Conservation (phyloP, 2,329 filamentous ascomycete genomes). For the Fusarium sp. region DNA sequence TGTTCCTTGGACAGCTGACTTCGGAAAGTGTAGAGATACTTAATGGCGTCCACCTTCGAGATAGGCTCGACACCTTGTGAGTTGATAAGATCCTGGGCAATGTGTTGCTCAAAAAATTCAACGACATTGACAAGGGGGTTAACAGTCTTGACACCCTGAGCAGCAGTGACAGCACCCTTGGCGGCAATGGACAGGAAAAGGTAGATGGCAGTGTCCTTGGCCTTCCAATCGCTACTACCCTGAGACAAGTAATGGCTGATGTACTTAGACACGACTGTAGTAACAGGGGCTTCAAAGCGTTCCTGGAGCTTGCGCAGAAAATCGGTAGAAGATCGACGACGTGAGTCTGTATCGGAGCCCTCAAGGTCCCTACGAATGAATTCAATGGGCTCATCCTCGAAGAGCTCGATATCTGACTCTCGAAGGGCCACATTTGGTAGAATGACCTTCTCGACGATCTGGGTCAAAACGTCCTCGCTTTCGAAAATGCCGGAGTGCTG, state of each 20-base stretch:
- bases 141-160: slow-evolving; percentile 89
- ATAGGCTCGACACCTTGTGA: slow-evolving; percentile 79
- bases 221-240: slow-evolving; percentile 88
- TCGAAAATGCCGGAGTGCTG: slow-evolving; percentile 89
- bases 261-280: slow-evolving; percentile 86
- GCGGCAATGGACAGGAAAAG: slow-evolving; percentile 94
- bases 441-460: slow-evolving; percentile 96
- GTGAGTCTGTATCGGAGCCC: slow-evolving; percentile 94
- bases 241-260: slow-evolving; percentile 88
- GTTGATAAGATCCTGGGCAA: slow-evolving; percentile 88
- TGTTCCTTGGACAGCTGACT: slow-evolving; percentile 92
- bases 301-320: slow-evolving; percentile 91
- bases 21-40: slow-evolving; percentile 96
- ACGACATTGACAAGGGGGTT: slow-evolving; percentile 90
- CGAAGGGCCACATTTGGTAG: slow-evolving; percentile 91
- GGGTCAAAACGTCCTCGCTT: slow-evolving; percentile 78
- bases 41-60: slow-evolving; percentile 96
- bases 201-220: slow-evolving; percentile 98
- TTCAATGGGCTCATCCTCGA: slow-evolving; percentile 98
- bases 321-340: slow-evolving; percentile 91
- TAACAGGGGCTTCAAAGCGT: slow-evolving; percentile 87
- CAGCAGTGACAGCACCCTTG: slow-evolving; percentile 87
- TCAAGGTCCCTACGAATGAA: slow-evolving; percentile 96
- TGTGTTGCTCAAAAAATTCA: slow-evolving; percentile 93
- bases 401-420: slow-evolving; percentile 93